phyloP scores from a whole-genome alignment of 176 grass and related monocot genomes.

The Eremochloa ophiuroides region DNA sequence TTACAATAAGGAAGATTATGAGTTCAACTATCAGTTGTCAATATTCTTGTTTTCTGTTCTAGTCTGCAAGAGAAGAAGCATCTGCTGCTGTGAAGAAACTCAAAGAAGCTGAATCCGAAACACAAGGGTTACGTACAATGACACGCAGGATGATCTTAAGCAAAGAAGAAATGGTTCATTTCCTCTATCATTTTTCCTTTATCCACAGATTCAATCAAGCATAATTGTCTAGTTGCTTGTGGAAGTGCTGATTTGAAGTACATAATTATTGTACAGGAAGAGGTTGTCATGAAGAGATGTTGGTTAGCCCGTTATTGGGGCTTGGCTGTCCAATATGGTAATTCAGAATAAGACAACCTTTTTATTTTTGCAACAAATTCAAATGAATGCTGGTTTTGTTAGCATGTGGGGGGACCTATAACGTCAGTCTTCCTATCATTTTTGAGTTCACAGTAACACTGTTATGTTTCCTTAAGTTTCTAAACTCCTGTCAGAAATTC shows the following conservation, averaged over 20 bases:
- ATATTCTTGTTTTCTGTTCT: slow-evolving; percentile 31
- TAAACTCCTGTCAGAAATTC: neutral
- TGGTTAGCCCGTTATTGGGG: slow-evolving; percentile 97
- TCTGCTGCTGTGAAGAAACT: slow-evolving; percentile 48
- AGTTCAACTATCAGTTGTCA: slow-evolving; percentile 5
- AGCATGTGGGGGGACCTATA: neutral
- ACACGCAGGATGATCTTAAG: slow-evolving; percentile 87
- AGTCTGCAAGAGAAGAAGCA: slow-evolving; percentile 62
- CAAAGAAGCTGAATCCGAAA: slow-evolving; percentile 68
- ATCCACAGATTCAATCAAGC: neutral
- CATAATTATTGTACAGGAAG: slow-evolving; percentile 52
- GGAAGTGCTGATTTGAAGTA: slow-evolving; percentile 17
- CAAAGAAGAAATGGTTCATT: slow-evolving; percentile 81
- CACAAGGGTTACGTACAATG: slow-evolving; percentile 66
- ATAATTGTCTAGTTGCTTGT: neutral
- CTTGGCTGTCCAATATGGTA: slow-evolving; percentile 82
- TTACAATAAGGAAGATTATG: neutral
- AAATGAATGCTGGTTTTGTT: neutral
- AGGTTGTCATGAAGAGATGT: slow-evolving; percentile 90
- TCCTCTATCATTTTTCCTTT: neutral
- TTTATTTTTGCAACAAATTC: neutral
- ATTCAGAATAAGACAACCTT: neutral
- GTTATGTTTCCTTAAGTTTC: slow-evolving; percentile 3
- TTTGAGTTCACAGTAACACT: neutral
- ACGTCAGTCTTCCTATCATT: neutral